Conservation (phyloP, 164 flowering plant genomes). For the Litsea cubeba region DNA sequence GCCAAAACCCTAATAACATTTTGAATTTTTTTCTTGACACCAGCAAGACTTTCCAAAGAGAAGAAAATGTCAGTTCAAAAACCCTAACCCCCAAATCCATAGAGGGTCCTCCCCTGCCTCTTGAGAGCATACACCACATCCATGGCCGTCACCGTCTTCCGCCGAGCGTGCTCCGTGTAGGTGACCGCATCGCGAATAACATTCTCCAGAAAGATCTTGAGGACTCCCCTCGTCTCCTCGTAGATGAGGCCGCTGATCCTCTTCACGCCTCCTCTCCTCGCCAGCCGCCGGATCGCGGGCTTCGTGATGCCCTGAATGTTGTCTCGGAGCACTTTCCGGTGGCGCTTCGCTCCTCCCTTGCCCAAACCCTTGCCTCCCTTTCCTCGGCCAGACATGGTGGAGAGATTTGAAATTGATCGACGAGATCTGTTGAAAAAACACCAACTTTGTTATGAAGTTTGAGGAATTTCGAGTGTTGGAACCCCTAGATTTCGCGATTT, state of each 20-base stretch:
- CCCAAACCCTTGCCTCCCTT: conserved; percentile 22
- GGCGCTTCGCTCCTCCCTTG: conserved; percentile 18
- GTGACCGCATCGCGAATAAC: conserved; percentile 20
- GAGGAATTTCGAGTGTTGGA: no score
- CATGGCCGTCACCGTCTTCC: conserved; percentile 17
- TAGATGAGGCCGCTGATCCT: conserved; percentile 19
- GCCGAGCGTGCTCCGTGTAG: conserved; percentile 11
- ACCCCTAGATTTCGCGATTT: no score
- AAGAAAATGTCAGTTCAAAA: background rate
- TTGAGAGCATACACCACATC: conserved; percentile 16
- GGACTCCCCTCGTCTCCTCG: conserved; percentile 19
- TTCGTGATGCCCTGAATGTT: conserved; percentile 21
- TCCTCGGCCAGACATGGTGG: conserved; percentile 16
- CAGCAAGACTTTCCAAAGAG: background rate
- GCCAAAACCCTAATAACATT: no score
- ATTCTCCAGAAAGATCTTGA: conserved; percentile 19
- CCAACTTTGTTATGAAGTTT: no score
- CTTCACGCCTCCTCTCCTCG: conserved; percentile 16
- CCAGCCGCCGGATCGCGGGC: conserved; percentile 16
- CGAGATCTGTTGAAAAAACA: no score
- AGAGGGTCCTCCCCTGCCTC: conserved; percentile 18
- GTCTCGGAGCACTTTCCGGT: conserved; percentile 16
- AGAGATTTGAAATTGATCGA: no score
- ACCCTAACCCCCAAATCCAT: conserved; percentile 15
- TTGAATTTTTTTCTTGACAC: background rate